Evolutionary conservation across 306 rosid genomes (phyloP).

Genomic region (Senna tora): DNA sequence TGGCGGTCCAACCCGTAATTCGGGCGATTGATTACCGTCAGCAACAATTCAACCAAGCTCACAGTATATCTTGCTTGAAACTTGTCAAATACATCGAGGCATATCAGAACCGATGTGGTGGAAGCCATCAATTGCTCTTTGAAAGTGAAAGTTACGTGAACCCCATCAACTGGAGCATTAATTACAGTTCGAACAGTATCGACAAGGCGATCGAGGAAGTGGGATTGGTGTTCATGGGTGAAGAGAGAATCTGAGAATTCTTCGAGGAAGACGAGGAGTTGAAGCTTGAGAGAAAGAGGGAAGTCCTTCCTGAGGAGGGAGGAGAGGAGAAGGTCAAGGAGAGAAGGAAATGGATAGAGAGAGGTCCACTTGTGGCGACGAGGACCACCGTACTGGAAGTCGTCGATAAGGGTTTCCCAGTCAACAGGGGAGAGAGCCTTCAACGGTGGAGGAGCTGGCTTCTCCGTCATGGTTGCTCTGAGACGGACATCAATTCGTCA

Average conservation of each 20-base stretch:
- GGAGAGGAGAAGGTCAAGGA: conserved; percentile 68
- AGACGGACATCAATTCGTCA: background rate
- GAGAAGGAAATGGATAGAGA: conserved; percentile 44
- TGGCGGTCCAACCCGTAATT: conserved; percentile 75
- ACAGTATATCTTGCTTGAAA: conserved; percentile 36
- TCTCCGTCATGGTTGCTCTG: conserved; percentile 56
- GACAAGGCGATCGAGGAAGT: conserved; percentile 54
- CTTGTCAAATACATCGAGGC: conserved; percentile 41
- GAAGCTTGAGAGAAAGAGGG: conserved; percentile 62
- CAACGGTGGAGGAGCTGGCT: conserved; percentile 40
- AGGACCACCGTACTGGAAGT: conserved; percentile 70
- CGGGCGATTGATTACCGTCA: conserved; percentile 80
- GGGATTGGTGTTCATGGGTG: conserved; percentile 7
- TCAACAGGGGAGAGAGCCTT: conserved; percentile 70
- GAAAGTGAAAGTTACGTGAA: conserved; percentile 55
- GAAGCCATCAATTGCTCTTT: conserved; percentile 88
- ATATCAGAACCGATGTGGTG: conserved; percentile 67
- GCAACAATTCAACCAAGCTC: conserved; percentile 63
- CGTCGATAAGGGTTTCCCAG: conserved; percentile 84
- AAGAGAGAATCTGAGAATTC: conserved; percentile 64
- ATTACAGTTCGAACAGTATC: conserved; percentile 63
- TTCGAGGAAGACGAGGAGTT: conserved; percentile 76
- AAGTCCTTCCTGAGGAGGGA: conserved; percentile 71
- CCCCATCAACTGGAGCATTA: conserved; percentile 66
- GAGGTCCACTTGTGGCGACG: conserved; percentile 62